Conservation (phyloP, 805 yeast species). For the Maudiozyma saulgeensis region DNA sequence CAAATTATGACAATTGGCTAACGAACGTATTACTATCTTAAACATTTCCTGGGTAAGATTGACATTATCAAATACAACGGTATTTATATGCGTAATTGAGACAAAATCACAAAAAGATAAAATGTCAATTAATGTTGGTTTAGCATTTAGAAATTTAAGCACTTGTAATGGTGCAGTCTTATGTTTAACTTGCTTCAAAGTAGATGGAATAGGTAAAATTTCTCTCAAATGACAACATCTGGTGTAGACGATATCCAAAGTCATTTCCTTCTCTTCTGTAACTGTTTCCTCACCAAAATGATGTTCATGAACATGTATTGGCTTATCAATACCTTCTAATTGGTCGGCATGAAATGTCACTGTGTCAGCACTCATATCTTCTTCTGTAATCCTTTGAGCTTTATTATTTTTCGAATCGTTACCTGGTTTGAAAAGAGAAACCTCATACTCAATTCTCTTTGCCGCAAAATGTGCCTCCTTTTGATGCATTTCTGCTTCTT, state of each 20-base stretch:
- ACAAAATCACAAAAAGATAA: slow-evolving; percentile 82
- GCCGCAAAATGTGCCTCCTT: slow-evolving; percentile 70
- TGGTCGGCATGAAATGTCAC: not conserved
- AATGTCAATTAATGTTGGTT: slow-evolving; percentile 80
- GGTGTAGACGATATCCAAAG: slow-evolving; percentile 65
- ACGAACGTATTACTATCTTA: slow-evolving; percentile 57
- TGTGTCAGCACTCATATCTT: not conserved
- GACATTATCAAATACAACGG: slow-evolving; percentile 71
- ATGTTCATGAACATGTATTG: slow-evolving; percentile 54
- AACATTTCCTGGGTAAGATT: slow-evolving; percentile 67
- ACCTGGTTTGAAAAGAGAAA: slow-evolving; percentile 34
- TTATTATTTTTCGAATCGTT: not conserved
- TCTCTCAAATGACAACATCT: slow-evolving; percentile 89
- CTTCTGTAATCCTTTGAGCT: not conserved
- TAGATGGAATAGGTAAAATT: slow-evolving; percentile 84
- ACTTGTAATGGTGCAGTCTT: slow-evolving; percentile 65
- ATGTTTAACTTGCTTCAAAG: slow-evolving; percentile 68
- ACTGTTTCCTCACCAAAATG: slow-evolving; percentile 33
- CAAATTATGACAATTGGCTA: slow-evolving; percentile 53
- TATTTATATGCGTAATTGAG: slow-evolving; percentile 70
- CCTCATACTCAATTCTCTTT: slow-evolving; percentile 57
- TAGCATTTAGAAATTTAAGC: slow-evolving; percentile 67
- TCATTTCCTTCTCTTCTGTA: slow-evolving; percentile 20
- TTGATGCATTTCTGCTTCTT: slow-evolving; percentile 63
- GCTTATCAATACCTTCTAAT: slow-evolving; percentile 48